Conservation (phyloP, 805 yeast species). For the Metschnikowia corniflorae region DNA sequence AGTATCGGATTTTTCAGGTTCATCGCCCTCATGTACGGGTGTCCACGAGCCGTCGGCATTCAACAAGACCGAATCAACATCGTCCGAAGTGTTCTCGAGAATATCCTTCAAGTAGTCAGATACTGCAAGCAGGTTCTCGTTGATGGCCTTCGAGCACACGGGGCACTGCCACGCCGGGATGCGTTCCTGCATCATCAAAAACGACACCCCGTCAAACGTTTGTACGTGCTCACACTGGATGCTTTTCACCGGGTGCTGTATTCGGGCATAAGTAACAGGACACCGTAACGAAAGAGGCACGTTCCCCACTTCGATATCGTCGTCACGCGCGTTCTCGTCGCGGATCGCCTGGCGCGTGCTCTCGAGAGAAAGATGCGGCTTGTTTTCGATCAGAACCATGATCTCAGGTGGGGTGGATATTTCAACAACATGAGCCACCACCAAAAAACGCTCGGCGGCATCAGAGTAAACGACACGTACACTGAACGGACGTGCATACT, state of each 20-base stretch:
- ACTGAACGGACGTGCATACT: slow-evolving; percentile 27
- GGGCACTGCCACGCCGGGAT: slow-evolving; percentile 90
- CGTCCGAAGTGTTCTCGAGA: slow-evolving; percentile 47
- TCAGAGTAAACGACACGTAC: slow-evolving; percentile 58
- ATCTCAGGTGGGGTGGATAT: slow-evolving; percentile 21
- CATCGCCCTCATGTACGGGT: slow-evolving; percentile 21
- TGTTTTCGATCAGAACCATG: slow-evolving; percentile 18
- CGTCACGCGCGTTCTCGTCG: slow-evolving; percentile 39
- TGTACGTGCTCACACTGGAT: slow-evolving; percentile 73
- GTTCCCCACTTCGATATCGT: slow-evolving; percentile 65
- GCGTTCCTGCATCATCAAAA: slow-evolving; percentile 69
- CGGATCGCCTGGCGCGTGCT: slow-evolving; percentile 49
- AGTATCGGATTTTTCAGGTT: too few species aligned
- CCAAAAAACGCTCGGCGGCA: slow-evolving; percentile 46
- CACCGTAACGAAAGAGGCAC: slow-evolving; percentile 69
- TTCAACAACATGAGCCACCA: slow-evolving; percentile 60
- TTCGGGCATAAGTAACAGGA: slow-evolving; percentile 70
- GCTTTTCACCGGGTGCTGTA: slow-evolving; percentile 71
- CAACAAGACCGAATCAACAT: slow-evolving; percentile 64
- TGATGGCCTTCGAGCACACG: slow-evolving; percentile 56
- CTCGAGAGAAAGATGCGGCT: slow-evolving; percentile 51
- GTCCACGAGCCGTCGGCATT: slow-evolving; percentile 74
- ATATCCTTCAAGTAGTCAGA: slow-evolving; percentile 73
- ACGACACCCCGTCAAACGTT: slow-evolving; percentile 82
- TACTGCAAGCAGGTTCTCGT: slow-evolving; percentile 57